Percentiles rank a stretch among this genome's conserved stretches.
phyloP scores from a whole-genome alignment of 441 rosid species.

The Adansonia rubrostipa region DNA sequence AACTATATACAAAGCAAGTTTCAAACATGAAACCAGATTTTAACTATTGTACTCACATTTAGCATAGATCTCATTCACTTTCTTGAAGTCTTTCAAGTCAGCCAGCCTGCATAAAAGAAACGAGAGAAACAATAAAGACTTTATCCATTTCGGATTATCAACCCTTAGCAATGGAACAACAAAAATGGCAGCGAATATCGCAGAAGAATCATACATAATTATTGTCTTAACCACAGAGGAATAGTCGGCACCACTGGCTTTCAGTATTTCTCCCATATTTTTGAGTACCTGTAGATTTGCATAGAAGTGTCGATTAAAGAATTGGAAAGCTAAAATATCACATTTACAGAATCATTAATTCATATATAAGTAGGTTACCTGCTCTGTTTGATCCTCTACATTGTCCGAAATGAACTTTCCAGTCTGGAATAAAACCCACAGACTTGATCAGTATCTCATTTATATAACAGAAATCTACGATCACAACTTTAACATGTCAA shows the following conservation, averaged over 20 bases:
- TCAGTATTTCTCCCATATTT: slow-evolving; percentile 94
- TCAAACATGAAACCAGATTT: background rate
- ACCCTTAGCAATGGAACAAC: background rate
- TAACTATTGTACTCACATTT: slow-evolving; percentile 66
- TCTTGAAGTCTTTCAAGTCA: slow-evolving; percentile 90
- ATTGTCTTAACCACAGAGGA: slow-evolving; percentile 90
- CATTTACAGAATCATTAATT: background rate
- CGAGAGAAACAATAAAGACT: background rate
- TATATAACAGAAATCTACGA: background rate
- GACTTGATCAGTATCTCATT: background rate
- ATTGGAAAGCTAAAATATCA: background rate
- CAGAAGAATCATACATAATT: slow-evolving; percentile 26
- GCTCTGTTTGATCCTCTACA: slow-evolving; percentile 28
- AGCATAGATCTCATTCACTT: slow-evolving; percentile 86
- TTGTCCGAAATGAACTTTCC: slow-evolving; percentile 24
- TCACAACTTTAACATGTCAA: background rate
- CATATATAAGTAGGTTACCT: slow-evolving; percentile 11
- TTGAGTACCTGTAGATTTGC: slow-evolving; percentile 58
- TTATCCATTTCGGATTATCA: background rate
- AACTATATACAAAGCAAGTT: background rate
- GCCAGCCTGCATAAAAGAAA: slow-evolving; percentile 66
- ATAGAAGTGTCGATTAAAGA: background rate
- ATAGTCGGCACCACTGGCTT: slow-evolving; percentile 82
- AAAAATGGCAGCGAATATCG: background rate
- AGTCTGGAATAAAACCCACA: background rate